A percentile compares a stretch with the other conserved stretches of the same genome.
phyloP scores from a whole-genome alignment of 371 early-diverging fungal species.

The Batrachochytrium dendrobatidis region DNA sequence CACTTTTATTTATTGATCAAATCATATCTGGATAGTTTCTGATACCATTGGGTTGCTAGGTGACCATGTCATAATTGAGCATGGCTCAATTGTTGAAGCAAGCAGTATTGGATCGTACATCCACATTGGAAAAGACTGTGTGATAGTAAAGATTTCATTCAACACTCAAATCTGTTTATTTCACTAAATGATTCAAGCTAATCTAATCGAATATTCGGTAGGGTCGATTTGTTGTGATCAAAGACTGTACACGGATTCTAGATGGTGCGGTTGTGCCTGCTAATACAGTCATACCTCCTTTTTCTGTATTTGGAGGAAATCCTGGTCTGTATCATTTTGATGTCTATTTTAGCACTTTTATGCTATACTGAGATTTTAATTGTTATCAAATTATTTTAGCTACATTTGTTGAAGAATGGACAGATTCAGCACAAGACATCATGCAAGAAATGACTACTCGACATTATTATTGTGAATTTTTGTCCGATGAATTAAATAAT shows the following conservation, averaged over 20 bases:
- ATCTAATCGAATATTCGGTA: slow-evolving; percentile 19
- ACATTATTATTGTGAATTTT: background rate
- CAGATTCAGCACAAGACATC: background rate
- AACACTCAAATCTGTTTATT: background rate
- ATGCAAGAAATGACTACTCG: background rate
- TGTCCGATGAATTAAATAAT: background rate
- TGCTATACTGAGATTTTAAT: background rate
- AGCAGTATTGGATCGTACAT: slow-evolving; percentile 88
- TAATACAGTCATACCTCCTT: slow-evolving; percentile 84
- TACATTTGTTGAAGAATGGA: background rate
- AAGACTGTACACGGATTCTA: slow-evolving; percentile 83
- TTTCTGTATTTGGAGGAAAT: slow-evolving; percentile 74
- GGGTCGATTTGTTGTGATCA: slow-evolving; percentile 92
- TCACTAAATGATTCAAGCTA: background rate
- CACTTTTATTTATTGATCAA: too few relatives aligned
- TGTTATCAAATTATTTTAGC: background rate
- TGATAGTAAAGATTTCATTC: slow-evolving; percentile 67
- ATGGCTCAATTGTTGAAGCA: slow-evolving; percentile 83
- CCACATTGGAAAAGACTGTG: slow-evolving; percentile 84
- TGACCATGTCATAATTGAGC: slow-evolving; percentile 85
- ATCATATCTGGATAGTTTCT: background rate
- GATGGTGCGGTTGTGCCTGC: slow-evolving; percentile 89
- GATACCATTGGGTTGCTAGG: slow-evolving; percentile 39
- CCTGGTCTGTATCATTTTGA: slow-evolving; percentile 50
- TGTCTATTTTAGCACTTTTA: background rate